Base-by-base conservation (phyloP, 306 rosid species). In the barrel medic (Medicago truncatula) region DNA sequence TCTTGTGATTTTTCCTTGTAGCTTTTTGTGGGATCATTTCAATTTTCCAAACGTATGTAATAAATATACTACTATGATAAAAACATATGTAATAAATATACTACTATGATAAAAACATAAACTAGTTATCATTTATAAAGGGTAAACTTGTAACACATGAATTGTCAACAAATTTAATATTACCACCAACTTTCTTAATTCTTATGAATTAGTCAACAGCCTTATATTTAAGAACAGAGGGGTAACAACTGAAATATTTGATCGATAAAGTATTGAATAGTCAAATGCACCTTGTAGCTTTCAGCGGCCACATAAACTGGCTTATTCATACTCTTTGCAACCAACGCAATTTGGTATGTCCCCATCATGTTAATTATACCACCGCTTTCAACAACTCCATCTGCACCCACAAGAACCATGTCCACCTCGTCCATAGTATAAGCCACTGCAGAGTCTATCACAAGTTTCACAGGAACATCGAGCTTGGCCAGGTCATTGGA, bases 281-380 rank as follows among this genome's bases (percentile, higher is more conserved):
- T 31, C 12, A 8, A 61, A 31, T 3, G 67, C 43, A 94, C 98
- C 97, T 92, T 92, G 86, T 90, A 95, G 87, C 98, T 95, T 87
- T 95, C 98, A 49, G 97, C 98, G 59, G 97, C 98, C 74, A 92
- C 98, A 49, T 90, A 92, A 70, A 92, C 89, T 39, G 98, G 97
- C 70, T 95, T 92, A 82, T 83, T 84, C 97, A 92, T 89, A 85
- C 97, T 74, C 83, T 92, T 93, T 3, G 96, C 97, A 40, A 95
- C 96, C 76, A 92, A 67, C 6, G 97, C 96, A 78, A 90, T 92
- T 88, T 95, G 98, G 83, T 89, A 95, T 8, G 98, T 88, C 34
- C 98, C 98, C 96, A 92, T 90, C 98, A 92, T 90, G 88, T 92
- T 95, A 38, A 95, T 92, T 66, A 95, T 92, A 50, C 98, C 98